These are phyloP conservation scores for Ascochyta lentis DNA, from an alignment of 2,329 filamentous ascomycete species.

Conservation along the genomic window DNA sequence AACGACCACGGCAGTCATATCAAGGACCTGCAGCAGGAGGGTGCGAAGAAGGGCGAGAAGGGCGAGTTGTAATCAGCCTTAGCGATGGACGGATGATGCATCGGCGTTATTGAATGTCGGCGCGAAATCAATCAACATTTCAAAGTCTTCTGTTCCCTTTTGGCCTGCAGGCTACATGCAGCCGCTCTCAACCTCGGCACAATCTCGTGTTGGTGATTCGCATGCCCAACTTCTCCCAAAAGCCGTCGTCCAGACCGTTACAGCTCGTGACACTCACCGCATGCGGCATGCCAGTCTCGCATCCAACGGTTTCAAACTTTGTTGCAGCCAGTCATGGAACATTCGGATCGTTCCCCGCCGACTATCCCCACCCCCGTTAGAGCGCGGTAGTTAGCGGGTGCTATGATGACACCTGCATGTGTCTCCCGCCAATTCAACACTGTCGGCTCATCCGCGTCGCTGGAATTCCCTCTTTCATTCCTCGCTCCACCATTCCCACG, in stretches of 20 bases:
- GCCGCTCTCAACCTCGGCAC: constrained; percentile 10
- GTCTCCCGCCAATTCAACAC: constrained; percentile 12
- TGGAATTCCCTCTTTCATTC: constrained; percentile 25
- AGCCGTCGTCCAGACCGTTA: background rate
- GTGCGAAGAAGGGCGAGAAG: constrained; percentile 50
- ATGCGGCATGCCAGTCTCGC: background rate
- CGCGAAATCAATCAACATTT: background rate
- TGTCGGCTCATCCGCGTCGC: constrained; percentile 16
- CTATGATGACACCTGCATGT: constrained; percentile 20
- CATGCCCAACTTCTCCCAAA: background rate
- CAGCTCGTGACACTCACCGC: background rate
- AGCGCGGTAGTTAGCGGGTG: constrained; percentile 14
- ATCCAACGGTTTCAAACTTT: constrained; percentile 1
- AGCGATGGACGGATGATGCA: background rate
- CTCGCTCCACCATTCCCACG: constrained; percentile 13
- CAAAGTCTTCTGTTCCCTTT: background rate
- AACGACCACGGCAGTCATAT: constrained; percentile 53
- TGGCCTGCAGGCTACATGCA: constrained; percentile 17
- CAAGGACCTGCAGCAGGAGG: constrained; percentile 54
- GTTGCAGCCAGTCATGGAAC: constrained; percentile 6
- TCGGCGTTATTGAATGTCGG: background rate
- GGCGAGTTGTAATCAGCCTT: constrained; percentile 30
- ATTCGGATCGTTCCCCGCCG: constrained; percentile 1
- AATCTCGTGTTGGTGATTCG: constrained; percentile 8
- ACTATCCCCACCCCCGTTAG: constrained; percentile 14